A percentile compares a stretch with the other conserved stretches of the same genome.
Conservation (phyloP, 2,329 filamentous ascomycete genomes). For the Penicillium sp. region DNA sequence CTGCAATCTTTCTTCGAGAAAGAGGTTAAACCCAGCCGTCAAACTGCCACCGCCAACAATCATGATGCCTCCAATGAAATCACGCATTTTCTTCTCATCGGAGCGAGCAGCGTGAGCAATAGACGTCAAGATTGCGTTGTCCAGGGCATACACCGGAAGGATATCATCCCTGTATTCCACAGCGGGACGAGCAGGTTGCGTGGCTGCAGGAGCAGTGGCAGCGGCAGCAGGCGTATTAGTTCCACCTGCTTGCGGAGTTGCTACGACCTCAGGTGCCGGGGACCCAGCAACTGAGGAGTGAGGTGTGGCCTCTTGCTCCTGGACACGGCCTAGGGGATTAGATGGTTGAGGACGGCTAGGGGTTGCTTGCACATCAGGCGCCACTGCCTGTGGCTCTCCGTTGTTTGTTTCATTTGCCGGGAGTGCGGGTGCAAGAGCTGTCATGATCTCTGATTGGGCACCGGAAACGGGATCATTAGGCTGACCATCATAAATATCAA, state of each 20-base stretch:
- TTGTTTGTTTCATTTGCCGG: conserved; percentile 33
- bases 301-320: conserved; percentile 75
- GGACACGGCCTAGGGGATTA: conserved; percentile 70
- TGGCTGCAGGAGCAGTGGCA: conserved; percentile 27
- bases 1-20: conserved; percentile 81
- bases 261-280: conserved; percentile 76
- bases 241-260: conserved; percentile 65
- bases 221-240: conserved; percentile 46
- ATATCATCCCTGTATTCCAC: conserved; percentile 74
- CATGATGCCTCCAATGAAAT: conserved; percentile 89
- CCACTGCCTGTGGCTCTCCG: conserved; percentile 42
- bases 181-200: conserved; percentile 44
- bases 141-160: conserved; percentile 80
- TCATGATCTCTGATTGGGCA: conserved; percentile 73
- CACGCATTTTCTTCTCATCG: conserved; percentile 90
- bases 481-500: conserved; percentile 90
- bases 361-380: conserved; percentile 44
- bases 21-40: conserved; percentile 76
- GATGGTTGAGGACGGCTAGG: conserved; percentile 63
- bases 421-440: conserved; percentile 51
- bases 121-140: conserved; percentile 85
- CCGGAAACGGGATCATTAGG: conserved; percentile 88
- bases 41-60: conserved; percentile 84
- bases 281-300: conserved; percentile 85
- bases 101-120: conserved; percentile 85